Conservation (phyloP, 257 asterid species). For the Scutellaria barbata region DNA sequence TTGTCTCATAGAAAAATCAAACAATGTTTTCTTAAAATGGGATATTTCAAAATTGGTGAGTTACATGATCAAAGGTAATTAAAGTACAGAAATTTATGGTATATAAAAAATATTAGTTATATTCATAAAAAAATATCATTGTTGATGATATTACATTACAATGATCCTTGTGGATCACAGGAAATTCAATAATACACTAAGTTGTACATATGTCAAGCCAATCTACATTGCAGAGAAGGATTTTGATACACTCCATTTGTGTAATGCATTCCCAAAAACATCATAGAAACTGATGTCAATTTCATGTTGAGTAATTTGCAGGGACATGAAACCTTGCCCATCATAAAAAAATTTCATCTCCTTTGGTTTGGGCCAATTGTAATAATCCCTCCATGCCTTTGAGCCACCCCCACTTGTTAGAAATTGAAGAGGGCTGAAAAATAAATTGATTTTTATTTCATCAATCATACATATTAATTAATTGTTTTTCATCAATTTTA, state of each 20-base stretch:
- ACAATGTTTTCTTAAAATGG: no score
- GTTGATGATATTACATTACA: not conserved
- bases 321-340: constrained; percentile 55
- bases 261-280: constrained; percentile 46
- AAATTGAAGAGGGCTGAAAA: constrained; percentile 43
- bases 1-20: no score
- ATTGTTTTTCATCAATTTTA: not conserved
- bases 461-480: no score
- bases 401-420: constrained; percentile 57
- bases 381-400: constrained; percentile 49
- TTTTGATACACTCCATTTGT: constrained; percentile 46
- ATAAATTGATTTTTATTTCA: no score
- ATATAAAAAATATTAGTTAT: no score
- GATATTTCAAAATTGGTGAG: no score
- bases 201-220: not conserved
- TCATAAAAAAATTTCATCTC: constrained; percentile 51
- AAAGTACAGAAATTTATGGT: no score
- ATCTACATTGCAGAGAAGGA: constrained; percentile 30
- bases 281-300: constrained; percentile 45
- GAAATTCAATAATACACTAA: not conserved
- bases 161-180: not conserved
- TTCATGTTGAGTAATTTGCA: constrained; percentile 42
- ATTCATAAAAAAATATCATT: no score
- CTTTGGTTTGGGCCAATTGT: constrained; percentile 27
- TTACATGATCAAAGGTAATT: no score